Percentiles rank a stretch among this genome's conserved stretches.
phyloP scores from a whole-genome alignment of 306 rosid genomes.

The Carpinus viminea region DNA sequence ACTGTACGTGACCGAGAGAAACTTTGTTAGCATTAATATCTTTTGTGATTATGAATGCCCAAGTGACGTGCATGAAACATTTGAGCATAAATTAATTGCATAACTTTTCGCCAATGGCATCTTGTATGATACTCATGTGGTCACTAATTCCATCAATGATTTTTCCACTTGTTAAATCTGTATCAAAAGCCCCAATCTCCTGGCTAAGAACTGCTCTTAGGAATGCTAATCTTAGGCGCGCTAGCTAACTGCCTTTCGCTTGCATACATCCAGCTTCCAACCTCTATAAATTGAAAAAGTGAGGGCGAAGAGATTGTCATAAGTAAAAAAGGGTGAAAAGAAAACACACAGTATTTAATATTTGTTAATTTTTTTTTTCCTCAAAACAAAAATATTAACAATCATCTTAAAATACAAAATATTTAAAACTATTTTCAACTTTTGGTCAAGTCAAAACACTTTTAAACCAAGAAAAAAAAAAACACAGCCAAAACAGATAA shows the following conservation, averaged over 20 bases:
- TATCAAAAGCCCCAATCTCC: conserved; percentile 85
- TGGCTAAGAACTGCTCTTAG: conserved; percentile 70
- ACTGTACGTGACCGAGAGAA: conserved; percentile 36
- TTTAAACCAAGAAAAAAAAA: too few relatives aligned
- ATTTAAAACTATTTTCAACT: too few relatives aligned
- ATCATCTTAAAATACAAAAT: too few relatives aligned
- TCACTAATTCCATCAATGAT: conserved; percentile 71
- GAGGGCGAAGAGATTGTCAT: too few relatives aligned
- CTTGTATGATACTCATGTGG: conserved; percentile 74
- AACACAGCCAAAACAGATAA: too few relatives aligned
- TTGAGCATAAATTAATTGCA: conserved; percentile 7
- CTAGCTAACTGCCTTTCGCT: conserved; percentile 81
- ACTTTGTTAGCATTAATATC: conserved; percentile 6
- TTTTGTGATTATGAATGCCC: neutral
- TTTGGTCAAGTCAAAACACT: too few relatives aligned
- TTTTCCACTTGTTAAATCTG: conserved; percentile 69
- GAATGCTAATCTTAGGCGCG: conserved; percentile 62
- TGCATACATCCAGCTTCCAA: conserved; percentile 86
- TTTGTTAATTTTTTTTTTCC: too few relatives aligned
- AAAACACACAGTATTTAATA: neutral
- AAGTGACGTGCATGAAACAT: conserved; percentile 1
- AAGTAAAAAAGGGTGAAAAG: neutral
- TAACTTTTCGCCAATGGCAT: conserved; percentile 88
- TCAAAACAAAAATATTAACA: too few relatives aligned
- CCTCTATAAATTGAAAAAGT: conserved; percentile 43